Base-by-base conservation (phyloP, 2,329 filamentous ascomycete genomes). In the Delphinella strobiligena region DNA sequence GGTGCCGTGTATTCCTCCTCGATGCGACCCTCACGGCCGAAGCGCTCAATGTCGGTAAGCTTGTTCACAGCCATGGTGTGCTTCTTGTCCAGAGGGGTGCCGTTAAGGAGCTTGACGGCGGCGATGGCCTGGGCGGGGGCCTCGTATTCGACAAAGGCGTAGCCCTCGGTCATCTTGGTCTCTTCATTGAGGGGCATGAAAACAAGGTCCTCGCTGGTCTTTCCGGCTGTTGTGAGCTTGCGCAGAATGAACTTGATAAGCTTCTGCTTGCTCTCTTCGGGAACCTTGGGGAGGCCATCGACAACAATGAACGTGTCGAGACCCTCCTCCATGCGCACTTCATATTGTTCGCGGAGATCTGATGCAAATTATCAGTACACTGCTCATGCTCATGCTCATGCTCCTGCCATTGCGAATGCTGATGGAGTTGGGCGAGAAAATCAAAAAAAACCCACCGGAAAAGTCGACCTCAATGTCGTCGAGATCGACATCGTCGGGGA, bases 1-100 rank as follows among this genome's bases (percentile, higher is more conserved):
- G 91, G 91, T 36, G 81, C 69, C 44, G 76, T 74, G 66, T 95
- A 98, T 51, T 88, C 80, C 56, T 98, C 91, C 50, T 94, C 83
- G 54, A 98, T 75, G 50, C 87, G 80, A 51, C 91, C 91, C 68
- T 96, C 91, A 47, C 87, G 78, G 47, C 91, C 91, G 61, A 85
- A 98, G 51, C 91, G 82, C 61, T 98, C 91, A 56, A 98, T 88
- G 60, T 98, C 91, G 54, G 88, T 95, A 54, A 98, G 74, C 68
- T 98, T 98, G 78, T 98, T 98, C 53, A 98, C 88, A 48, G 81
- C 75, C 53, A 98, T 77, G 38, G 77, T 94, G 72, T 98, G 88
- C 68, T 81, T 95, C 75, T 93, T 96, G 69, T 98, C 91, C 55
- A 98, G 82, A 33, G 89, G 76, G 4, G 82, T 79, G 54, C 78